Percentiles rank a stretch among this genome's conserved stretches.
Evolutionary conservation across 345 rosid genomes (phyloP).

Genomic region (Boechera stricta): DNA sequence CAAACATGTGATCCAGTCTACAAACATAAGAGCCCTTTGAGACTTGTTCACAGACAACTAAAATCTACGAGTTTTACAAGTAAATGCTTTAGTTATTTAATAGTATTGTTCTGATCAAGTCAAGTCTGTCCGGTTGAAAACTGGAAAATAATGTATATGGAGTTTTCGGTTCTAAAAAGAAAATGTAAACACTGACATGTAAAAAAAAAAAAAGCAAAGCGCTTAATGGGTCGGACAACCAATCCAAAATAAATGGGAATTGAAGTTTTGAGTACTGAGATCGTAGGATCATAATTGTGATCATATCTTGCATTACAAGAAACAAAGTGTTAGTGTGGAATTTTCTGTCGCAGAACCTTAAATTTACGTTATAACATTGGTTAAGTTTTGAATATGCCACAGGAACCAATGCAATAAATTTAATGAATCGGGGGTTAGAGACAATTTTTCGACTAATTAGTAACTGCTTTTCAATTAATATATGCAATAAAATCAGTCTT

Average conservation of each 20-base stretch:
- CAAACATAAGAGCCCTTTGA: constrained; percentile 25
- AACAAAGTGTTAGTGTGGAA: neutral
- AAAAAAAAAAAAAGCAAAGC: neutral
- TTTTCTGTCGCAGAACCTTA: neutral
- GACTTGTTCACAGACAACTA: constrained; percentile 34
- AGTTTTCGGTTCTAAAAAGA: neutral
- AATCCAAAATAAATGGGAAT: neutral
- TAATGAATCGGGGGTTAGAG: neutral
- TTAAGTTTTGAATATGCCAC: neutral
- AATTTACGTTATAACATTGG: neutral
- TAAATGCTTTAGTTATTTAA: constrained; percentile 7
- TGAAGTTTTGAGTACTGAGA: neutral
- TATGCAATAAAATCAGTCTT: too few species aligned
- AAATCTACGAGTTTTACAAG: constrained; percentile 23
- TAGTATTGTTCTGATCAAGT: neutral
- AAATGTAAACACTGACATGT: neutral
- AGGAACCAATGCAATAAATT: neutral
- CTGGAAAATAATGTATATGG: neutral
- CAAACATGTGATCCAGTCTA: constrained; percentile 17
- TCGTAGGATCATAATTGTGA: neutral
- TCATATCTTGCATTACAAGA: neutral
- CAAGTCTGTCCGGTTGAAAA: constrained; percentile 3
- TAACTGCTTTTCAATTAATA: too few species aligned
- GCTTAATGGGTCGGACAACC: neutral
- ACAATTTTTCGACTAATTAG: neutral